A percentile compares a stretch with the other conserved stretches of the same genome.
Evolutionary conservation across 768 basidiomycete genomes (phyloP).

Genomic region (Lactifluus subvellereus): DNA sequence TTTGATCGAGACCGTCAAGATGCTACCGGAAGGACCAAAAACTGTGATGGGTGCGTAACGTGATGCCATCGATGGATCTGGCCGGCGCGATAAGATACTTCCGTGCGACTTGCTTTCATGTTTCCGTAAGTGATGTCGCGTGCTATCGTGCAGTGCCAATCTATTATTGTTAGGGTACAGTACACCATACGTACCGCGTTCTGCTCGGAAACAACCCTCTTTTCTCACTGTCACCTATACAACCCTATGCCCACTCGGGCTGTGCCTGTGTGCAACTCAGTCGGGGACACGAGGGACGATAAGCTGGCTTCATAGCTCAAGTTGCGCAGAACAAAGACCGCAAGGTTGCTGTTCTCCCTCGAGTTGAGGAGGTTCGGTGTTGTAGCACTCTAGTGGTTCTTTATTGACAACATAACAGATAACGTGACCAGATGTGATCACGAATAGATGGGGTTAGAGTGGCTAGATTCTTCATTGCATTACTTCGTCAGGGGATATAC

Average conservation of each 20-base stretch:
- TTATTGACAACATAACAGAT: not conserved
- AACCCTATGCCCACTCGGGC: conserved; percentile 10
- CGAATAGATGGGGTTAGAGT: not conserved
- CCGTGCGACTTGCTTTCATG: not conserved
- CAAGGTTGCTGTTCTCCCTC: not conserved
- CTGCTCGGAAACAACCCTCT: conserved; percentile 5
- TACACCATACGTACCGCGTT: not conserved
- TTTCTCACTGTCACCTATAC: conserved; percentile 10
- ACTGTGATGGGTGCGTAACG: not conserved
- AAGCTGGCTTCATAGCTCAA: not conserved
- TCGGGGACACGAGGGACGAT: not conserved
- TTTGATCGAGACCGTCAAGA: not conserved
- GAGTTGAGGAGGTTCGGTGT: not conserved
- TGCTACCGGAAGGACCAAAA: not conserved
- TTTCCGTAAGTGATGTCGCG: not conserved
- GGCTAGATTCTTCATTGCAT: not conserved
- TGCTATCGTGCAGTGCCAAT: not conserved
- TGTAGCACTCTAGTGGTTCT: not conserved
- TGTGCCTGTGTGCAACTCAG: not conserved
- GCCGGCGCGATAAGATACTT: conserved; percentile 1
- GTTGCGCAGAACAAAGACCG: not conserved
- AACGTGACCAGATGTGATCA: not conserved
- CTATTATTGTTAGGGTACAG: not conserved
- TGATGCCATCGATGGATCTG: conserved; percentile 4
- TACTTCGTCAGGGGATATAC: not conserved